Base-by-base conservation (phyloP, 129 eudicot species). In the Flaveria robusta region DNA sequence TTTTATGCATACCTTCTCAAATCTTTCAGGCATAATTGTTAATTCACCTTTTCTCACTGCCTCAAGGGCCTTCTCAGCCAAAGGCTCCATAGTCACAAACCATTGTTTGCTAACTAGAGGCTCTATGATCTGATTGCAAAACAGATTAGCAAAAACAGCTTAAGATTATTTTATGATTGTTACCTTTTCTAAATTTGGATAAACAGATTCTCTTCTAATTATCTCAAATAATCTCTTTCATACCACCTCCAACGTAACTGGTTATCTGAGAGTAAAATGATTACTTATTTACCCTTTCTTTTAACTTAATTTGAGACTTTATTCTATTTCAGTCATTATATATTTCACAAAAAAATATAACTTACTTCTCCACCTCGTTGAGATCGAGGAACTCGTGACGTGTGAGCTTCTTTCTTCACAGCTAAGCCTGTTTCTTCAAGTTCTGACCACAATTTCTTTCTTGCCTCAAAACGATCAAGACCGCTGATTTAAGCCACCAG, bases 291-390 rank as follows among this genome's bases (percentile, higher is more conserved):
- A 5, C 42, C 43, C 68, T 62, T 26, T 49, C 19, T 50, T 16
- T 27, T 14, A 70, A 49, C 62, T 45, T 49, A 70, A 11, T 10
- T 16, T 27, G 24, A 70, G 6, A 62, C 39, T 16, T 14, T 49
- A 49, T 49, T 46, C 15, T 11, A 47, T 26, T 70, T 70, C 50
- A 51, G 37, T 45, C 13, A 2, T 15, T n/a, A 27, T 6, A 12
- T 2, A 4, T 27, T 62, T 62, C 10, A 12, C 3, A 19, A 14
- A 14, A 63, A 63, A 63, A 7, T 14, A 23, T 15, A 76, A 76
- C 96, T 68, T 79, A 93, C 98, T 84, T 93, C 98, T 82, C 98
- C 98, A 78, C 98, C 98, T 34, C 98, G 87, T 71, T 93, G 98
- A 9, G 98, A 93, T 66, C 98, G 81, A 34, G 98, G 98, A 79